A percentile compares a stretch with the other conserved stretches of the same genome.
Evolutionary conservation across 2,329 filamentous ascomycete species (phyloP).

Genomic region (Botrytis hyacinthi): DNA sequence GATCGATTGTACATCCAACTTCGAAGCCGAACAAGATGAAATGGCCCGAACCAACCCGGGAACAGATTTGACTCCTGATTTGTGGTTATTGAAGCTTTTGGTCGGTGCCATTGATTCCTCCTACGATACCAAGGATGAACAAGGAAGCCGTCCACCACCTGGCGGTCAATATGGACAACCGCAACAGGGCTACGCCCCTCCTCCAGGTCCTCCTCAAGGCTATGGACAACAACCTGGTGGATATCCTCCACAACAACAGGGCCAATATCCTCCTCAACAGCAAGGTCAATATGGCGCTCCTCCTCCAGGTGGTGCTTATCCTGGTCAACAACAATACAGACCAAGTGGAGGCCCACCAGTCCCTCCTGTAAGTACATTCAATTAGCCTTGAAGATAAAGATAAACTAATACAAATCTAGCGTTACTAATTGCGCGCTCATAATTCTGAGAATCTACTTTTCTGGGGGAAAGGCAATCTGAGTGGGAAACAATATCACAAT

Average conservation of each 20-base stretch:
- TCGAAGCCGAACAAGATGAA: slow-evolving; percentile 19
- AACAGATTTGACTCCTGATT: slow-evolving; percentile 5
- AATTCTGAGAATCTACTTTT: neutral
- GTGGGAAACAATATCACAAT: neutral
- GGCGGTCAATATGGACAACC: slow-evolving; percentile 32
- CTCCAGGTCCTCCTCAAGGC: slow-evolving; percentile 8
- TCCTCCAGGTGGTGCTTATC: slow-evolving; percentile 18
- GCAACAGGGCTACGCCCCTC: slow-evolving; percentile 13
- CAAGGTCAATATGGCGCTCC: slow-evolving; percentile 18
- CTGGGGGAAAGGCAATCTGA: neutral
- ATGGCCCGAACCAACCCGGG: slow-evolving; percentile 15
- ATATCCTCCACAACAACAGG: slow-evolving; percentile 1
- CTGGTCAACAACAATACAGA: slow-evolving; percentile 17
- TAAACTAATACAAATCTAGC: neutral
- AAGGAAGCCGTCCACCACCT: slow-evolving; percentile 14
- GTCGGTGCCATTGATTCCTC: slow-evolving; percentile 65
- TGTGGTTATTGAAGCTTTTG: slow-evolving; percentile 52
- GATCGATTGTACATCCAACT: slow-evolving; percentile 20
- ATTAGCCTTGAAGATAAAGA: neutral
- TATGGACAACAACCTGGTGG: slow-evolving; percentile 17
- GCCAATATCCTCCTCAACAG: slow-evolving; percentile 22
- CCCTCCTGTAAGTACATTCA: slow-evolving; percentile 9
- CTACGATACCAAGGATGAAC: slow-evolving; percentile 63
- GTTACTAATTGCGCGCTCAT: slow-evolving; percentile 4
- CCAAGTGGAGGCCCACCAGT: slow-evolving; percentile 12